Evolutionary conservation across 805 yeast species (phyloP).

Genomic region (Kurtzmaniella fragi): DNA sequence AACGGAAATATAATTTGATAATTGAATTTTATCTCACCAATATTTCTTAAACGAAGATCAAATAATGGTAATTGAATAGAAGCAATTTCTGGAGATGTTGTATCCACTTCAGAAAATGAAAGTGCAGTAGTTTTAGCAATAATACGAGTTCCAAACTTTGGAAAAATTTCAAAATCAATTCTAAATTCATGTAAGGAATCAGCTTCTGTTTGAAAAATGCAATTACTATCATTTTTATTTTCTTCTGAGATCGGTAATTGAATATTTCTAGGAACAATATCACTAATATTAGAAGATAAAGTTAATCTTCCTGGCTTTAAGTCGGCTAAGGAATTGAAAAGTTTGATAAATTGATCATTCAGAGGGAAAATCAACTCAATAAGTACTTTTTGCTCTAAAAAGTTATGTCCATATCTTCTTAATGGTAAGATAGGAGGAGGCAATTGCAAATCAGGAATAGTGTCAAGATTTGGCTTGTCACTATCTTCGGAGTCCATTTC

Average conservation of each 20-base stretch:
- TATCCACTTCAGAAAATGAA: conserved; percentile 40
- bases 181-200: conserved; percentile 58
- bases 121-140: conserved; percentile 86
- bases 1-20: conserved; percentile 89
- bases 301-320: conserved; percentile 77
- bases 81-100: conserved; percentile 36
- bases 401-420: conserved; percentile 92
- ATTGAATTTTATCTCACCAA: conserved; percentile 74
- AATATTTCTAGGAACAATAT: conserved; percentile 83
- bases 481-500: conserved; percentile 36
- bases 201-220: conserved; percentile 80
- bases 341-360: conserved; percentile 39
- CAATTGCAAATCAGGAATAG: conserved; percentile 82
- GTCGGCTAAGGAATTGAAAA: conserved; percentile 38
- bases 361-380: conserved; percentile 66
- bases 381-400: conserved; percentile 82
- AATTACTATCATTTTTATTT: conserved; percentile 45
- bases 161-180: conserved; percentile 85
- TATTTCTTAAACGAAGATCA: conserved; percentile 73
- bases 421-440: conserved; percentile 97
- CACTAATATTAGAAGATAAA: conserved; percentile 67
- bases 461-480: conserved; percentile 43
- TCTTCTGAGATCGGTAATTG: conserved; percentile 69
- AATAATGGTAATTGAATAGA: conserved; percentile 63
- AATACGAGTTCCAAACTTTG: conserved; percentile 89